Evolutionary conservation across 108 stramenopile species (phyloP).

Genomic region (Tribonema minus): DNA sequence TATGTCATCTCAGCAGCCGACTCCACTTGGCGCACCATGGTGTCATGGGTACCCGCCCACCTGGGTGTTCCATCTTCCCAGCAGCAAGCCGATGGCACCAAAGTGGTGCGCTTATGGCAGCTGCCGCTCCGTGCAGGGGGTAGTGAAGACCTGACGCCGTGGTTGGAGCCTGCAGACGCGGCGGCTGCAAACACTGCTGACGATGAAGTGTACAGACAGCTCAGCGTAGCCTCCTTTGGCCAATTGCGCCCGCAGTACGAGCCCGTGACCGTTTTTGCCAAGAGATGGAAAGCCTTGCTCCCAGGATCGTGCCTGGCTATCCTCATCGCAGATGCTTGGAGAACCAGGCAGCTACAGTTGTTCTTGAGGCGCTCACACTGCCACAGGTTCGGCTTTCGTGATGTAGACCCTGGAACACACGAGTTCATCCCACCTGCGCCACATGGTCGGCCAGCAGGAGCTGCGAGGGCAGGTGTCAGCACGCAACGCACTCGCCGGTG

Average conservation of each 20-base stretch:
- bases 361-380: neutral
- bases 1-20: neutral
- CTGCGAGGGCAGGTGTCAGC: neutral
- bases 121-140: no score
- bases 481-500: neutral
- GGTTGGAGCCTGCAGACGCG: neutral
- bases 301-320: neutral
- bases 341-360: neutral
- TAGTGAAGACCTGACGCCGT: no score
- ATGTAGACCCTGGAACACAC: neutral
- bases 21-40: neutral
- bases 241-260: neutral
- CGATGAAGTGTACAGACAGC: neutral
- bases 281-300: neutral
- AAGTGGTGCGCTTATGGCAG: no score
- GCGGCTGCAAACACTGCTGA: neutral
- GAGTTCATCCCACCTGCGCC: neutral
- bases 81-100: no score
- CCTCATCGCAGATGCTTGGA: neutral
- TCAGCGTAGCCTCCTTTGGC: neutral
- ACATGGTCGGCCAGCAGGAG: neutral
- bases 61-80: neutral
- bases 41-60: neutral
- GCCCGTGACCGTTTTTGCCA: neutral
- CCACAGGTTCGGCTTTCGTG: neutral